phyloP scores from a whole-genome alignment of 1,284 basidiomycete species.

The Cerrena zonata region DNA sequence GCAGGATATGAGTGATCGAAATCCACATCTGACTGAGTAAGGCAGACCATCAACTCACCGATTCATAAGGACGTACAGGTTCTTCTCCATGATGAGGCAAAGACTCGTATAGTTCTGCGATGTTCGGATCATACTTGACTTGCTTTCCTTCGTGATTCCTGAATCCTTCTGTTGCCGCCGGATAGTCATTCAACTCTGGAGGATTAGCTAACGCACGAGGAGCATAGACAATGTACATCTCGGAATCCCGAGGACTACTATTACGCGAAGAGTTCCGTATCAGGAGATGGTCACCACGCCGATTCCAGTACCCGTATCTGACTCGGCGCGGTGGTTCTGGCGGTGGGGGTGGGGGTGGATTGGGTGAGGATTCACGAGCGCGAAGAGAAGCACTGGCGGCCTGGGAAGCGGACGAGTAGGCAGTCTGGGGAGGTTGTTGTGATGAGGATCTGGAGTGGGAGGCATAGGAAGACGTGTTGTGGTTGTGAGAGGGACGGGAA shows the following conservation, averaged over 20 bases:
- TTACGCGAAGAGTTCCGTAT: slow-evolving; percentile 13
- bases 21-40: not conserved
- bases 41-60: slow-evolving; percentile 33
- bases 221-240: slow-evolving; percentile 53
- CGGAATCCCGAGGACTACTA: slow-evolving; percentile 30
- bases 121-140: slow-evolving; percentile 33
- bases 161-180: slow-evolving; percentile 46
- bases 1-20: not conserved
- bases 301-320: slow-evolving; percentile 62
- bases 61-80: slow-evolving; percentile 50
- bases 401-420: not conserved
- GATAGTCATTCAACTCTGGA: slow-evolving; percentile 52
- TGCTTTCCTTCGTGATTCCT: slow-evolving; percentile 42
- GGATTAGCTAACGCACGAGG: slow-evolving; percentile 49
- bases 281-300: slow-evolving; percentile 62
- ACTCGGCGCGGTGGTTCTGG: slow-evolving; percentile 10
- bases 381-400: not conserved
- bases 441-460: slow-evolving; percentile 10
- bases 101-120: slow-evolving; percentile 54
- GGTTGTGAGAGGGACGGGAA: not conserved
- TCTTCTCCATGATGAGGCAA: slow-evolving; percentile 48
- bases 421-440: not conserved
- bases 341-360: not conserved
- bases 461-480: not conserved
- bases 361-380: not conserved